Conservation (phyloP, 2,329 filamentous ascomycete genomes). For the Cordyceps pruinosa region DNA sequence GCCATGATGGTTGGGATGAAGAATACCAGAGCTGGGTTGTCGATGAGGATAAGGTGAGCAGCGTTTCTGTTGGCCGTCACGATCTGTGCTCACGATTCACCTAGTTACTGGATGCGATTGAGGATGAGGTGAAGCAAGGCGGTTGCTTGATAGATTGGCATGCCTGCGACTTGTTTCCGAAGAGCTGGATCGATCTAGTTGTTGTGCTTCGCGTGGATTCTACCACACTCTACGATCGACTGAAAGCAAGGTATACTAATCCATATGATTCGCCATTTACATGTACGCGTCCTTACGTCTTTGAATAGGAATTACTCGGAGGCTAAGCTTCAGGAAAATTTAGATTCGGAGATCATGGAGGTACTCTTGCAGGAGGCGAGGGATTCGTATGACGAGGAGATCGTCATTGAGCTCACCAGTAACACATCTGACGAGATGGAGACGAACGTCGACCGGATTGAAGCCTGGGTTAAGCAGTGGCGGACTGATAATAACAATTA, state of each 20-base stretch:
- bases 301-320: slow-evolving; percentile 67
- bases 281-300: background rate
- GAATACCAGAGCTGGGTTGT: slow-evolving; percentile 85
- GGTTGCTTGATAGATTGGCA: slow-evolving; percentile 97
- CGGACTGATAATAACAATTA: slow-evolving; percentile 48
- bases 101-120: slow-evolving; percentile 80
- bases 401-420: slow-evolving; percentile 83
- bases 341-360: slow-evolving; percentile 97
- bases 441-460: slow-evolving; percentile 75
- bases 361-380: slow-evolving; percentile 84
- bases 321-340: slow-evolving; percentile 86
- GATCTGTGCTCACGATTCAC: background rate
- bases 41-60: slow-evolving; percentile 82
- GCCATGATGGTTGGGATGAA: slow-evolving; percentile 82
- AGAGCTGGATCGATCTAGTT: slow-evolving; percentile 90
- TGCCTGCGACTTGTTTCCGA: slow-evolving; percentile 90
- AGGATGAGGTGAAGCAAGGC: slow-evolving; percentile 69
- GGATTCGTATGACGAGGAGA: slow-evolving; percentile 78
- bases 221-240: slow-evolving; percentile 72
- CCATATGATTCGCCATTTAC: background rate
- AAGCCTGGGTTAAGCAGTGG: slow-evolving; percentile 78
- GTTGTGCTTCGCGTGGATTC: slow-evolving; percentile 83
- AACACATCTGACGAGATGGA: slow-evolving; percentile 81
- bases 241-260: slow-evolving; percentile 57
- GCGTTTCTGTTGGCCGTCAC: background rate